Evolutionary conservation across 495 filamentous ascomycete genomes (phyloP).

Genomic region (Hypoxylon rickii): DNA sequence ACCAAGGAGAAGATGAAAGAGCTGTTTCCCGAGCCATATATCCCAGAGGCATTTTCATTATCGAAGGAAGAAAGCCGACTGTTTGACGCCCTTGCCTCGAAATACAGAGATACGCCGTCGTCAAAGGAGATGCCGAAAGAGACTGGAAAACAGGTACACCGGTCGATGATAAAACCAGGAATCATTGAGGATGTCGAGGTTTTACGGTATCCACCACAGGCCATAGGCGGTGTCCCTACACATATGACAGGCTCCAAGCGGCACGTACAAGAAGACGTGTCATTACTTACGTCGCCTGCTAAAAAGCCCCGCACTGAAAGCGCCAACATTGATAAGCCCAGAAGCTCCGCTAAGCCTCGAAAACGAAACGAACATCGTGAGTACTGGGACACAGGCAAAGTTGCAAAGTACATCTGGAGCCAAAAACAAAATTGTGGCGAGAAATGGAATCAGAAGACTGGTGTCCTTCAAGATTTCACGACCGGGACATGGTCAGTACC

Average conservation of each 20-base stretch:
- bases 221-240: conserved; percentile 16
- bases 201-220: conserved; percentile 30
- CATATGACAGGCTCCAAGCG: conserved; percentile 19
- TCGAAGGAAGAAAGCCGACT: conserved; percentile 43
- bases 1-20: conserved; percentile 50
- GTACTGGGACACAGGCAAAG: conserved; percentile 33
- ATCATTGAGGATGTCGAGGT: conserved; percentile 35
- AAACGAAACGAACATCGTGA: conserved; percentile 31
- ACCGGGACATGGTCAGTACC: conserved; percentile 33
- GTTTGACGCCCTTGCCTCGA: conserved; percentile 32
- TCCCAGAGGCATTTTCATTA: conserved; percentile 49
- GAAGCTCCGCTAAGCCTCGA: conserved; percentile 11
- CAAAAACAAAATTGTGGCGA: conserved; percentile 27
- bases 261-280: conserved; percentile 17
- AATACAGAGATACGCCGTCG: conserved; percentile 15
- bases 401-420: conserved; percentile 38
- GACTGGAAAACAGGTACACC: neutral
- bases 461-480: conserved; percentile 30
- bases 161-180: conserved; percentile 6
- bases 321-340: conserved; percentile 2
- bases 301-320: conserved; percentile 24
- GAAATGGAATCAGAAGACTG: conserved; percentile 29
- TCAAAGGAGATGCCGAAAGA: conserved; percentile 8
- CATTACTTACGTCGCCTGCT: neutral
- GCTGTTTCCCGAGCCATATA: conserved; percentile 46